A percentile compares a stretch with the other conserved stretches of the same genome.
These are phyloP conservation scores for Russula brevipes DNA, from an alignment of 768 basidiomycete genomes.

Conservation along the genomic window DNA sequence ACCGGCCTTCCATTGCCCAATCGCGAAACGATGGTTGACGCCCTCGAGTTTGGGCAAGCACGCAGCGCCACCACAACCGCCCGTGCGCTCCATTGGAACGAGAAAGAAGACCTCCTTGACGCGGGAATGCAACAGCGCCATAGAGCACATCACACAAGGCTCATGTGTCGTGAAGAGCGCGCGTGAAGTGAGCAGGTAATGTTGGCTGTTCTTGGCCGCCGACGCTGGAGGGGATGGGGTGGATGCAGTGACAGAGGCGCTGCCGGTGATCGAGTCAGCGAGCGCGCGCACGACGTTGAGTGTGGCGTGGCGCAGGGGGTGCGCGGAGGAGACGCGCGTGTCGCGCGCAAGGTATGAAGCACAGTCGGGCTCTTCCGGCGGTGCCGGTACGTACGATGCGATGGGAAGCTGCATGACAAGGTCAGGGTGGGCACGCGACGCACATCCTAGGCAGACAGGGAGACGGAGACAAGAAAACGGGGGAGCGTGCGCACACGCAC, in stretches of 20 bases:
- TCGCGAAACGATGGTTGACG: slow-evolving; percentile 83
- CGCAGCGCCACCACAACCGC: slow-evolving; percentile 76
- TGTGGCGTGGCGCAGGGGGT: slow-evolving; percentile 83
- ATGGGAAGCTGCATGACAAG: slow-evolving; percentile 57
- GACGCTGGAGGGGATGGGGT: slow-evolving; percentile 21
- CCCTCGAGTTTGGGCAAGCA: slow-evolving; percentile 78
- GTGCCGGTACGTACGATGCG: slow-evolving; percentile 60
- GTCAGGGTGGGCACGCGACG: not conserved
- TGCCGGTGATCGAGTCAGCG: slow-evolving; percentile 41
- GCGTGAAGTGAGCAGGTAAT: slow-evolving; percentile 83
- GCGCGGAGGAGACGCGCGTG: slow-evolving; percentile 57
- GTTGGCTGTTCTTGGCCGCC: slow-evolving; percentile 50
- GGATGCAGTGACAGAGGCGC: slow-evolving; percentile 24
- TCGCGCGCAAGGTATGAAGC: slow-evolving; percentile 57
- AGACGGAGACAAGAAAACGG: not conserved
- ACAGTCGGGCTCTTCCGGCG: slow-evolving; percentile 38
- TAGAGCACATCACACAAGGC: slow-evolving; percentile 96
- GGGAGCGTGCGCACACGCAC: slow-evolving; percentile 35
- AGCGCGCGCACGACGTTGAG: slow-evolving; percentile 69
- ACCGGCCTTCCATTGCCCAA: slow-evolving; percentile 57
- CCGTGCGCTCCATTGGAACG: slow-evolving; percentile 66
- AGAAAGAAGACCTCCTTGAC: slow-evolving; percentile 82
- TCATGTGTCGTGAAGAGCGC: slow-evolving; percentile 91
- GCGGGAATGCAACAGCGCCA: slow-evolving; percentile 94
- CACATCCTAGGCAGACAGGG: not conserved